These are phyloP conservation scores for Thermothelomyces thermophilus DNA, from an alignment of 2,329 filamentous ascomycete species.

Conservation along the genomic window DNA sequence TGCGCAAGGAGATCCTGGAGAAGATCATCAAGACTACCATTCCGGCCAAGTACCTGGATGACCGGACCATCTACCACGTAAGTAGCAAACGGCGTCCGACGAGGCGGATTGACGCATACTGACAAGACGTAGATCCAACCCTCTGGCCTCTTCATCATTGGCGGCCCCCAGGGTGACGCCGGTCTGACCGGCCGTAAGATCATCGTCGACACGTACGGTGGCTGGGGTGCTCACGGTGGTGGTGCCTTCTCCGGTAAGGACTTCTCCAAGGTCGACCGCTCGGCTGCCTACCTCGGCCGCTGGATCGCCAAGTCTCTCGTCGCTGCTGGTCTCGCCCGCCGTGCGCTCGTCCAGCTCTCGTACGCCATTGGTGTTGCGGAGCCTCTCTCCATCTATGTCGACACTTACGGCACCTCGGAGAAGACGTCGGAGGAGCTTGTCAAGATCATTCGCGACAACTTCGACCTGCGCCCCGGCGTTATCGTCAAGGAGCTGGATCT, in stretches of 20 bases:
- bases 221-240: conserved; percentile 99
- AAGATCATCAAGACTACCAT: conserved; percentile 97
- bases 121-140: conserved; percentile 68
- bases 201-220: conserved; percentile 98
- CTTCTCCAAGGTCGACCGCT: conserved; percentile 99
- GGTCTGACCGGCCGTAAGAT: conserved; percentile 99
- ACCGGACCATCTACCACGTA: conserved; percentile 92
- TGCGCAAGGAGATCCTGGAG: conserved; percentile 91
- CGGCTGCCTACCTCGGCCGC: conserved; percentile 91
- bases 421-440: conserved; percentile 91
- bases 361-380: conserved; percentile 99
- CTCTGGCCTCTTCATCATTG: conserved; percentile 97
- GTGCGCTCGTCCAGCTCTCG: conserved; percentile 92
- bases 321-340: conserved; percentile 78
- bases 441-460: conserved; percentile 90
- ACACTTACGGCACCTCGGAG: conserved; percentile 90
- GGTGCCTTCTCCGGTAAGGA: conserved; percentile 99
- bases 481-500: conserved; percentile 97
- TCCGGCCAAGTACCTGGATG: conserved; percentile 83
- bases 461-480: conserved; percentile 95
- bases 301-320: conserved; percentile 99
- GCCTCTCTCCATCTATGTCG: conserved; percentile 95
- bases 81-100: conserved; percentile 31
- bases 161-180: conserved; percentile 97
- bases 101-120: neutral